Evolutionary conservation across 352 stramenopile genomes (phyloP), one percentile per base, ranked within the genome.

Genomic region (Phytophthora sp.): DNA sequence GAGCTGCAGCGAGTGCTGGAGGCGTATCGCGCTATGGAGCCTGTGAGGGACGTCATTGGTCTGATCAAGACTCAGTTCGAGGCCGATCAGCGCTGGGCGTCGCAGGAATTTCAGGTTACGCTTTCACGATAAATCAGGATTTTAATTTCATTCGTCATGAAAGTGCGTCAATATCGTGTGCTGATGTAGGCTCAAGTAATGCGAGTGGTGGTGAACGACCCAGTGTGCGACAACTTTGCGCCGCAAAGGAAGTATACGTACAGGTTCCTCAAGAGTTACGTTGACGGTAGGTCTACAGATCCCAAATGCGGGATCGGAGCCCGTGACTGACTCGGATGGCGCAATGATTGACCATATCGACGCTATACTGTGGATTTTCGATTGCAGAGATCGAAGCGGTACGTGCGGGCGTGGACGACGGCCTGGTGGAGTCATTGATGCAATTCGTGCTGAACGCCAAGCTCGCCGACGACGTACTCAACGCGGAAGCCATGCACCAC

Each of bases 401-500:
- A 1, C 27, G 71, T 24, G 72, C 51, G 1, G 81, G 89, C n/a
- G 62, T 76, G 6, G 79, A 82, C 21, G 82, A 94, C 42, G 72
- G 64, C 15, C 73, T 94, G 1, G 73, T 87, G 8, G 63, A 63
- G 6, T 72, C 77, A 7, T 58, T 94, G 42, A 79, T 93, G 73
- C 73, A 82, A 9, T 84, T 84, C 60, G 76, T 94, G 4, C 39
- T 82, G 13, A 63, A 76, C 31, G 45, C 66, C 2, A 77, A 73
- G 13, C 12, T 78, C 6, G 56, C 39, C 0, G 68, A 88, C 9
- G 60, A 74, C 26, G 49, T 65, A 7, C 52, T 85, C 3, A 64
- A 75, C 8, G 62, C 77, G 2, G 84, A 93, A 26, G 76, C 80
- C 36, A 86, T 91, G 80, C 84, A 94, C 47, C 74, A 94, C 58